phyloP scores from a whole-genome alignment of 768 basidiomycete species.

The Russula brevipes region DNA sequence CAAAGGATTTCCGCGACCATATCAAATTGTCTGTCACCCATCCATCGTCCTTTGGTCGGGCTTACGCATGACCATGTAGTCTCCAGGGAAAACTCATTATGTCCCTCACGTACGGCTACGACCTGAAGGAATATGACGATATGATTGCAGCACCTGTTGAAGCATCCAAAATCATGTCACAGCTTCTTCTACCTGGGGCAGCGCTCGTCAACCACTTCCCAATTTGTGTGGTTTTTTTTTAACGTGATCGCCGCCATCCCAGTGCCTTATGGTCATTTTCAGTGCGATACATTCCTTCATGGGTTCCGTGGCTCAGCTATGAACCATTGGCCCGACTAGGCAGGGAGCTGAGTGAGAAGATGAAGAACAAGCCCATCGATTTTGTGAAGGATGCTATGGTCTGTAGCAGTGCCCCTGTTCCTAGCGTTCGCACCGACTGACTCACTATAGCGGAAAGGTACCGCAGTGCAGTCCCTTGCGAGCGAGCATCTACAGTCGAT shows the following conservation, averaged over 20 bases:
- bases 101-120: no score
- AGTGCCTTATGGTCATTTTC: neutral
- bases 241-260: neutral
- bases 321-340: neutral
- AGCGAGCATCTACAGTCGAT: no score
- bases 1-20: neutral
- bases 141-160: neutral
- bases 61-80: no score
- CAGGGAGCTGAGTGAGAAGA: neutral
- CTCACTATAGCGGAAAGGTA: no score
- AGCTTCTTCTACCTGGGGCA: neutral
- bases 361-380: neutral
- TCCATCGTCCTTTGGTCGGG: no score
- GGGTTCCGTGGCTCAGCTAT: conserved; percentile 6
- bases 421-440: neutral
- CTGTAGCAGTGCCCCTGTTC: neutral
- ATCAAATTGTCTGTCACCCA: conserved; percentile 1
- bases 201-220: conserved; percentile 9
- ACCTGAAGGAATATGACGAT: neutral
- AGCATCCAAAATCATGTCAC: neutral
- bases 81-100: no score
- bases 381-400: conserved; percentile 12
- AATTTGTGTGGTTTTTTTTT: neutral
- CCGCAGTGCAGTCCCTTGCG: no score
- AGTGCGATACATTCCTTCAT: conserved; percentile 10